phyloP scores from a whole-genome alignment of 2,329 filamentous ascomycete species.

The Stenocarpella maydis region DNA sequence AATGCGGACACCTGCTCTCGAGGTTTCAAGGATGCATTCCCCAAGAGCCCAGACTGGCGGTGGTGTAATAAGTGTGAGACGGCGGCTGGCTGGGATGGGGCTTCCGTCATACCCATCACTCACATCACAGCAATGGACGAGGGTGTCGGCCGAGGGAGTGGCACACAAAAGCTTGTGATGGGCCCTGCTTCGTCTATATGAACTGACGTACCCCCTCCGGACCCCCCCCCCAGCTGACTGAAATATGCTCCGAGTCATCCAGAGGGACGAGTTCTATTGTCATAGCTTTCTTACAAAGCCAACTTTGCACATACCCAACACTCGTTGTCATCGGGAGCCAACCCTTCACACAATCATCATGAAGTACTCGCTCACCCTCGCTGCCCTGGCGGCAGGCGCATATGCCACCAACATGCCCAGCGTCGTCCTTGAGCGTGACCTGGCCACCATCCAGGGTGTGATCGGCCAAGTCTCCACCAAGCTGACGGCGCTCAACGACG shows the following conservation, averaged over 20 bases:
- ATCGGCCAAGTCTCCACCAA: slow-evolving; percentile 58
- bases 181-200: slow-evolving; percentile 20
- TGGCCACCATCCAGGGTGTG: slow-evolving; percentile 66
- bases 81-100: slow-evolving; percentile 22
- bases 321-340: slow-evolving; percentile 11
- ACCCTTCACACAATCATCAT: slow-evolving; percentile 1
- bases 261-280: neutral
- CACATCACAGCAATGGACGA: slow-evolving; percentile 12
- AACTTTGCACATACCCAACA: slow-evolving; percentile 1
- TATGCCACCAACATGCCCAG: slow-evolving; percentile 32
- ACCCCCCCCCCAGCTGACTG: neutral
- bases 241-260: neutral
- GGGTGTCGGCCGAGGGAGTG: slow-evolving; percentile 25
- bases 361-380: slow-evolving; percentile 28
- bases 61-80: slow-evolving; percentile 8
- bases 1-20: slow-evolving; percentile 1
- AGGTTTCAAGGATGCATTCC: slow-evolving; percentile 21
- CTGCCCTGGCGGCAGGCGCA: slow-evolving; percentile 29
- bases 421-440: slow-evolving; percentile 41
- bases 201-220: slow-evolving; percentile 18
- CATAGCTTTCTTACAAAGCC: neutral
- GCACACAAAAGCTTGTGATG: slow-evolving; percentile 20
- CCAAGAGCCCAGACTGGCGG: slow-evolving; percentile 8
- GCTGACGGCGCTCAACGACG: slow-evolving; percentile 38
- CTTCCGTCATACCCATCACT: slow-evolving; percentile 19